These are phyloP conservation scores for Theileria parva DNA, from an alignment of 169 alveolate genomes.

Conservation along the genomic window DNA sequence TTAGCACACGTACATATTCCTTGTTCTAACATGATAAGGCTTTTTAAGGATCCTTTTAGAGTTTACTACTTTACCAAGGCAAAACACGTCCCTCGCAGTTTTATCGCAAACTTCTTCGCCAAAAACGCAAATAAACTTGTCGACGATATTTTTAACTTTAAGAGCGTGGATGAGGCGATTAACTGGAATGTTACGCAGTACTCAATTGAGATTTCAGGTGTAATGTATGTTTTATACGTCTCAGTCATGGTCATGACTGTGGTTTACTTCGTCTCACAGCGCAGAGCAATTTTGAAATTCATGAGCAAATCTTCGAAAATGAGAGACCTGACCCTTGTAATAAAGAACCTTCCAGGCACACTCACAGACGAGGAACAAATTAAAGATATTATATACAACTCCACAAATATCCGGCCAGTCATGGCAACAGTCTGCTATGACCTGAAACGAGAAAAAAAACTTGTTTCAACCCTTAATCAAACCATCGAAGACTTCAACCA, in stretches of 20 bases:
- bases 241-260: conserved; percentile 53
- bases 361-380: conserved; percentile 43
- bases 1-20: conserved; percentile 57
- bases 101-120: conserved; percentile 10
- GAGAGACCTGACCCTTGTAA: conserved; percentile 44
- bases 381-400: conserved; percentile 2
- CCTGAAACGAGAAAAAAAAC: conserved; percentile 6
- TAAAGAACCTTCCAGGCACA: conserved; percentile 27
- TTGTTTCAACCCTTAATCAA: conserved; percentile 28
- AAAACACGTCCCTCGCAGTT: neutral
- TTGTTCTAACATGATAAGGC: conserved; percentile 59
- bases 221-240: conserved; percentile 33
- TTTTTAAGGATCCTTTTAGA: conserved; percentile 44
- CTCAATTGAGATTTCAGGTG: conserved; percentile 37
- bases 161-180: conserved; percentile 64
- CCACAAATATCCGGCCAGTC: conserved; percentile 36
- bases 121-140: conserved; percentile 9
- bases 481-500: neutral
- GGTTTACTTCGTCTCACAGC: conserved; percentile 46
- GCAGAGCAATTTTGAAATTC: conserved; percentile 16
- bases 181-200: conserved; percentile 55
- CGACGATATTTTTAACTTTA: conserved; percentile 50
- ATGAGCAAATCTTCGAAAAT: conserved; percentile 25
- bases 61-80: conserved; percentile 16
- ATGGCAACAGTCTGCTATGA: conserved; percentile 53